phyloP scores from a whole-genome alignment of 805 yeast species.

The Candida rishiriensis region DNA sequence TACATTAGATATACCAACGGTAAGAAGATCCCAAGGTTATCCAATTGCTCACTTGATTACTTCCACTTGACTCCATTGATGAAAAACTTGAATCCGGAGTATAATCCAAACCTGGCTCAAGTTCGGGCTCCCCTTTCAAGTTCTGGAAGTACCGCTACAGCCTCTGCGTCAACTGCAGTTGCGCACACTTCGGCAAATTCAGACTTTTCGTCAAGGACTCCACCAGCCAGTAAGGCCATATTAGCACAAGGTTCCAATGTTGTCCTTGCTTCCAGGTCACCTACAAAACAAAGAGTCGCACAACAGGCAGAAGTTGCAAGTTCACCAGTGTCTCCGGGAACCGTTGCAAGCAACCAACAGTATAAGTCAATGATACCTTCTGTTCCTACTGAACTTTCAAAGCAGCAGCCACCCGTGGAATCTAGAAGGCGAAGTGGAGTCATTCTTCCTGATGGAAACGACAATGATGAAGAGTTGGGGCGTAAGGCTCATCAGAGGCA shows the following conservation, averaged over 20 bases:
- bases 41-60: constrained; percentile 42
- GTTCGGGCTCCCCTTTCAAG: neutral
- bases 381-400: neutral
- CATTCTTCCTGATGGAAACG: constrained; percentile 1
- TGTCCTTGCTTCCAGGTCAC: too few species aligned
- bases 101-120: neutral
- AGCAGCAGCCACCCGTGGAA: neutral
- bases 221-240: neutral
- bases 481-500: constrained; percentile 2
- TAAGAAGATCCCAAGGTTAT: constrained; percentile 42
- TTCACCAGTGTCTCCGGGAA: too few species aligned
- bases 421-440: neutral
- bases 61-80: constrained; percentile 25
- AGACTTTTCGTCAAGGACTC: neutral
- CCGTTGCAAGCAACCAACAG: neutral
- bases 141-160: neutral
- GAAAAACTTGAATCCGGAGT: constrained; percentile 2
- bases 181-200: too few species aligned
- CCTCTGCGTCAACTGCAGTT: too few species aligned
- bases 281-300: too few species aligned
- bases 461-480: neutral
- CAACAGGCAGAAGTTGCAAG: too few species aligned
- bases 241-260: too few species aligned
- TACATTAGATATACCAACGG: constrained; percentile 55
- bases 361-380: neutral